Evolutionary conservation across 2,329 filamentous ascomycete species (phyloP).

Genomic region (Colletotrichum sp.): DNA sequence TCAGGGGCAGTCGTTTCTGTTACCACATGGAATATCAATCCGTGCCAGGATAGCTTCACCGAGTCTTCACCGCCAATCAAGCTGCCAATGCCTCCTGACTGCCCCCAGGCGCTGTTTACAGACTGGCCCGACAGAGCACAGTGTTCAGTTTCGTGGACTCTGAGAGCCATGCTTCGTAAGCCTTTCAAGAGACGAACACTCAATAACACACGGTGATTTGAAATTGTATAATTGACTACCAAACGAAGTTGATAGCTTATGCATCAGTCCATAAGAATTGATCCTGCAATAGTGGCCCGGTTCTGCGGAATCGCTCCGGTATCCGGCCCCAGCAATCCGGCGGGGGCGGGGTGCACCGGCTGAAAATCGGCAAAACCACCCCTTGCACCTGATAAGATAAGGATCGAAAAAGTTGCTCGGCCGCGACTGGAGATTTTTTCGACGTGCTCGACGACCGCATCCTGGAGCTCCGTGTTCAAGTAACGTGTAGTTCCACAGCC

Average conservation of each 20-base stretch:
- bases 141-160: neutral
- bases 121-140: neutral
- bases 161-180: neutral
- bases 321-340: neutral
- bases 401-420: neutral
- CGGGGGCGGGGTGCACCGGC: neutral
- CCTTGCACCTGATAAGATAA: constrained; percentile 14
- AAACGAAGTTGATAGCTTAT: too few relatives aligned
- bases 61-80: neutral
- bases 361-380: neutral
- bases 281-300: too few relatives aligned
- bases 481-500: neutral
- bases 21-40: constrained; percentile 13
- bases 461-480: neutral
- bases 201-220: too few relatives aligned
- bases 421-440: neutral
- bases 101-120: neutral
- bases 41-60: neutral
- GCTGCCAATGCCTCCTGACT: neutral
- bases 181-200: too few relatives aligned
- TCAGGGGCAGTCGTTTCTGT: constrained; percentile 17
- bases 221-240: too few relatives aligned
- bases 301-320: neutral
- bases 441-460: constrained; percentile 1
- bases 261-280: too few relatives aligned